Evolutionary conservation across 1,139 yeast genomes (phyloP).

Genomic region (Taiozyma onychis): DNA sequence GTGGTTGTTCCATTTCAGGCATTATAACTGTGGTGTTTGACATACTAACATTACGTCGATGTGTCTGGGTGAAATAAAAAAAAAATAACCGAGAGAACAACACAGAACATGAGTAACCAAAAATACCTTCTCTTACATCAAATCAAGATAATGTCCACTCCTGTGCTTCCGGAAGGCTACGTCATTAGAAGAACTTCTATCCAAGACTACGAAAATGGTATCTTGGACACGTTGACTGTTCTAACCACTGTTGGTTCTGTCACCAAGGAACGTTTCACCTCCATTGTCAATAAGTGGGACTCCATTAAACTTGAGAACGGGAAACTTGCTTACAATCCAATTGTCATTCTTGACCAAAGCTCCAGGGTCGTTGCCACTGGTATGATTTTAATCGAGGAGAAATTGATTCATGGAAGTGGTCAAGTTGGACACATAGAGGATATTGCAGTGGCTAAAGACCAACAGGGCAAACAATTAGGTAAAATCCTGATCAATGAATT

Average conservation of each 20-base stretch:
- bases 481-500: constrained; percentile 56
- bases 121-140: background rate
- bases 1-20: background rate
- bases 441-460: constrained; percentile 68
- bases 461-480: constrained; percentile 86
- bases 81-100: background rate
- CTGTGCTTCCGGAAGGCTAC: constrained; percentile 44
- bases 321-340: constrained; percentile 46
- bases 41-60: background rate
- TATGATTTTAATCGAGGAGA: constrained; percentile 51
- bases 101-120: background rate
- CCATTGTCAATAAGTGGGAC: constrained; percentile 45
- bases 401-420: constrained; percentile 74
- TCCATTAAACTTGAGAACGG: constrained; percentile 23
- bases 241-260: constrained; percentile 65
- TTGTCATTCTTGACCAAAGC: constrained; percentile 46
- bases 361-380: constrained; percentile 41
- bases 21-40: background rate
- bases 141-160: background rate
- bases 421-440: constrained; percentile 93
- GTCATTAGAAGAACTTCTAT: constrained; percentile 41
- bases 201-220: constrained; percentile 44
- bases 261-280: constrained; percentile 35
- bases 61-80: background rate
- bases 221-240: constrained; percentile 43